Base-by-base conservation (phyloP, 495 filamentous ascomycete genomes). In the Penicillium ochrochloron region DNA sequence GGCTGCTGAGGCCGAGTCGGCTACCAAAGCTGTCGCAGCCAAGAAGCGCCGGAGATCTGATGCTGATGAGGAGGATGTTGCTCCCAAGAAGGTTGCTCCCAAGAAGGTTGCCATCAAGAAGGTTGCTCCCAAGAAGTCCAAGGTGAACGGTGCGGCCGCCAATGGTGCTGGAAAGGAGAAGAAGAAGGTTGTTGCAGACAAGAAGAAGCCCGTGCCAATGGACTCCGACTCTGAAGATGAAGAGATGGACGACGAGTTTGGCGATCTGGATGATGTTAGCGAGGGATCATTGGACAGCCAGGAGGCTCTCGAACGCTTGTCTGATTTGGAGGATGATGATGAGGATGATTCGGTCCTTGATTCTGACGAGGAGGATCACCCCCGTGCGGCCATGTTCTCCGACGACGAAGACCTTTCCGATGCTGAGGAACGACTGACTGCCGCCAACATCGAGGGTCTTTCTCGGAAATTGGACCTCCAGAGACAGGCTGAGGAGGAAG, bases 401-500 rank as follows among this genome's bases (percentile, higher is more conserved):
- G 94, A 97, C 60, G 95, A 99, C 70, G 94, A 97, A 73, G 92
- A 94, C 63, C 87, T 92, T 42, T 91, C 89, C 1, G 93, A 96
- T 68, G 90, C 88, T 3, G 93, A 97, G 75, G 93, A 97, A 79
- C 90, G 87, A 71, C 82, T 99, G 60, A 99, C 93, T 4, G 96
- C 95, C 0, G 96, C 95, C 51, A 99, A 99, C 70, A 99, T 99
- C 60, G 94, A 88, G 68, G 95, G 95, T 42, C 80, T 99, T 52
- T 93, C 95, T 41, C 83, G 85, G 61, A 92, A 91, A 65, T 73
- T 98, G 62, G 93, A 98, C 70, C 76, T 85, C 64, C 80, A 91
- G 66, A 82, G 83, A 61, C 85, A 88, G 46, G 77, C 86, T 54
- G 92, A 87, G 25, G 91, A 87, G 9, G 91, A 92, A 59, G 92